Evolutionary conservation across 768 basidiomycete species (phyloP).

Genomic region (Cyclocybe cylindracea): DNA sequence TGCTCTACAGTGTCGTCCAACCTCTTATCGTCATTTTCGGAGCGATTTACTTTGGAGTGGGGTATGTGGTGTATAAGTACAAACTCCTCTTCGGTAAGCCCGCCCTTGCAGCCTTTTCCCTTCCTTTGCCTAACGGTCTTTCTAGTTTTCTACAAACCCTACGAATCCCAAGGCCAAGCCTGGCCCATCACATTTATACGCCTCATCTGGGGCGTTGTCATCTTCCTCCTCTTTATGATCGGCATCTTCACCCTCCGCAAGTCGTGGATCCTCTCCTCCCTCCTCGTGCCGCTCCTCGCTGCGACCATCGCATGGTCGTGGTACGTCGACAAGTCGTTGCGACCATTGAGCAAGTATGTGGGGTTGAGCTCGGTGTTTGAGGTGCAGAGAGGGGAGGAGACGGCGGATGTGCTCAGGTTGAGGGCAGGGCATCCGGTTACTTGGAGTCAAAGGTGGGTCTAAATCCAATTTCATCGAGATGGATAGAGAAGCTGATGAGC

Average conservation of each 20-base stretch:
- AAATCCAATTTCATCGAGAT: not conserved
- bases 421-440: constrained; percentile 85
- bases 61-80: constrained; percentile 98
- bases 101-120: not conserved
- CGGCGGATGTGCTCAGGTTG: constrained; percentile 73
- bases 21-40: constrained; percentile 95
- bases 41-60: constrained; percentile 94
- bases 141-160: constrained; percentile 96
- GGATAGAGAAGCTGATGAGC: not conserved
- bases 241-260: constrained; percentile 80
- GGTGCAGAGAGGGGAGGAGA: constrained; percentile 87
- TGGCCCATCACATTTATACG: constrained; percentile 96
- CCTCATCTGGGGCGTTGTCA: constrained; percentile 88
- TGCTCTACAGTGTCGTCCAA: constrained; percentile 94
- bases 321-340: constrained; percentile 68
- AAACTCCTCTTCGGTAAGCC: constrained; percentile 88
- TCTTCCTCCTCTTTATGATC: constrained; percentile 96
- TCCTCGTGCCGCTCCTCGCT: constrained; percentile 73
- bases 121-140: not conserved
- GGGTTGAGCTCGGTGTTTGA: constrained; percentile 86
- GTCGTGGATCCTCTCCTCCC: constrained; percentile 48
- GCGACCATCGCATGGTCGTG: constrained; percentile 82
- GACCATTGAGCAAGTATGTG: constrained; percentile 77
- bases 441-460: constrained; percentile 78
- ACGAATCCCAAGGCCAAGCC: constrained; percentile 95